Conservation (phyloP, 257 asterid species). For the Penstemon barbatus region DNA sequence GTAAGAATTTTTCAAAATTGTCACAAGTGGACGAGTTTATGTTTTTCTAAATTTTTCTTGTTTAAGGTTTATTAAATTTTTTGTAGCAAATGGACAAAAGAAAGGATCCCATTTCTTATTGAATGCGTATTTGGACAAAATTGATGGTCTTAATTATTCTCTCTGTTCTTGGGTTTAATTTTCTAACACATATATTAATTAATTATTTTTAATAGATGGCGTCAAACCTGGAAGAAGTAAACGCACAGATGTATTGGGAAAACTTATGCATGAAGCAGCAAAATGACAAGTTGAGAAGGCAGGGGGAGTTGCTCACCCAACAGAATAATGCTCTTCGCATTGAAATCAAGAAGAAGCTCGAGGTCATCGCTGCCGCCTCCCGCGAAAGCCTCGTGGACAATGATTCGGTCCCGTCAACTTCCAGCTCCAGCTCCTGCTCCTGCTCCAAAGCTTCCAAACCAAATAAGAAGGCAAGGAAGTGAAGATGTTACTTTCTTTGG, state of each 20-base stretch:
- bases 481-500: constrained; percentile 2
- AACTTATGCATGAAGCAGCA: constrained; percentile 77
- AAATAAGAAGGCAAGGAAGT: constrained; percentile 51
- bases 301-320: constrained; percentile 75
- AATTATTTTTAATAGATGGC: no score
- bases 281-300: constrained; percentile 75
- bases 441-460: constrained; percentile 40
- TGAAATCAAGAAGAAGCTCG: constrained; percentile 59
- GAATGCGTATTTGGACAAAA: constrained; percentile 48
- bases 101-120: constrained; percentile 54
- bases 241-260: constrained; percentile 70
- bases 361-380: constrained; percentile 40
- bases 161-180: no score
- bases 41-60: constrained; percentile 17
- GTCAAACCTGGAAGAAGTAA: constrained; percentile 59
- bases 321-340: constrained; percentile 70
- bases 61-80: constrained; percentile 47
- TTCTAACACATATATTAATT: no score
- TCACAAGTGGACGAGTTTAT: no score
- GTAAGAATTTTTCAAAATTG: no score
- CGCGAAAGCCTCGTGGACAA: constrained; percentile 30
- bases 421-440: constrained; percentile 27
- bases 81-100: constrained; percentile 43
- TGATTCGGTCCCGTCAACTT: constrained; percentile 33
- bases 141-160: constrained; percentile 5